A percentile compares a stretch with the other conserved stretches of the same genome.
These are phyloP conservation scores for Cokeromyces recurvatus DNA, from an alignment of 371 early-diverging fungal genomes.

Conservation along the genomic window DNA sequence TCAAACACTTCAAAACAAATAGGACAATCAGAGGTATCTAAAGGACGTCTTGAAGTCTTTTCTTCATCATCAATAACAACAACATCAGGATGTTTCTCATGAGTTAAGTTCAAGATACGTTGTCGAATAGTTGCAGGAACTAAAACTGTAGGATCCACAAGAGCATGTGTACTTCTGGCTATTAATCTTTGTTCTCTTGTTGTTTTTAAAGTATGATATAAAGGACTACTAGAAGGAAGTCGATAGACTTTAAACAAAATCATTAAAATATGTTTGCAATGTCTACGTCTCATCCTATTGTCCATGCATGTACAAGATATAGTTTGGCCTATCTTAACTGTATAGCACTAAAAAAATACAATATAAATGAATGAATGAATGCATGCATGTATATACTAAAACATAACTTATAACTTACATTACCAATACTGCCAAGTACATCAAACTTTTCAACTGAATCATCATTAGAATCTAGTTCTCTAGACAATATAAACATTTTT, in stretches of 20 bases:
- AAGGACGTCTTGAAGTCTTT: constrained; percentile 12
- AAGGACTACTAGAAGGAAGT: constrained; percentile 1
- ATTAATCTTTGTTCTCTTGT: background rate
- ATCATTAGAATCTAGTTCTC: background rate
- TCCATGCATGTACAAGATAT: constrained; percentile 28
- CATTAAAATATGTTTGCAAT: constrained; percentile 36
- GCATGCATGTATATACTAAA: too few species aligned
- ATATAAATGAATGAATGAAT: too few species aligned
- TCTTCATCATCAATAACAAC: background rate
- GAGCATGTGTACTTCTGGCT: background rate
- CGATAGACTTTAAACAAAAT: constrained; percentile 29
- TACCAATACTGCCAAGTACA: constrained; percentile 35
- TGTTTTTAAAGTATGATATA: constrained; percentile 1
- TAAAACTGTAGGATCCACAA: constrained; percentile 13
- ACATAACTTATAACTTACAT: constrained; percentile 30
- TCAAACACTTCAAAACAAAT: constrained; percentile 38
- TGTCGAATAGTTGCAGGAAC: constrained; percentile 8
- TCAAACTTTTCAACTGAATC: constrained; percentile 15
- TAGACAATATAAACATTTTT: constrained; percentile 26
- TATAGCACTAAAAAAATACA: too few species aligned
- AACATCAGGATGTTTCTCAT: background rate
- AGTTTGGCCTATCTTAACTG: constrained; percentile 10
- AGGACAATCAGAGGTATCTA: constrained; percentile 36
- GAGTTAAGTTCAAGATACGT: constrained; percentile 1
- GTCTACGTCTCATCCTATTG: constrained; percentile 1